phyloP scores from a whole-genome alignment of 768 basidiomycete genomes.

The Auricularia heimuer region DNA sequence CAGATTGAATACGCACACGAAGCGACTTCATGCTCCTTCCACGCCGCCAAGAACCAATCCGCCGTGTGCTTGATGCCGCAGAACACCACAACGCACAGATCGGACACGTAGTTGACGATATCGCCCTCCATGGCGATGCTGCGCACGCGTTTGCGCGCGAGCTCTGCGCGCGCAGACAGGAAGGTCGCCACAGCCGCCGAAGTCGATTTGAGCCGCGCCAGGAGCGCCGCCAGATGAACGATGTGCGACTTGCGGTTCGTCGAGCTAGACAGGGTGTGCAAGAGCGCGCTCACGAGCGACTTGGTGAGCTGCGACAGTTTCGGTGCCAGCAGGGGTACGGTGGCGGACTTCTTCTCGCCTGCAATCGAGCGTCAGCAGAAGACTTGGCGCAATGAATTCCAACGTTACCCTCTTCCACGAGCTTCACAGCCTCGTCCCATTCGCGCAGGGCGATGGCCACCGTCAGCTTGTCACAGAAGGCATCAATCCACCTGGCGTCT shows the following conservation, averaged over 20 bases:
- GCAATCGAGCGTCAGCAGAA: slow-evolving; percentile 1
- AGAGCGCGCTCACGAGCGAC: slow-evolving; percentile 57
- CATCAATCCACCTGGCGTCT: slow-evolving; percentile 79
- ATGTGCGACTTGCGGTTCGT: slow-evolving; percentile 69
- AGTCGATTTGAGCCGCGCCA: slow-evolving; percentile 66
- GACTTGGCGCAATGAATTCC: not conserved
- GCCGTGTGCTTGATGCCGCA: slow-evolving; percentile 94
- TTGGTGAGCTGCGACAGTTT: slow-evolving; percentile 61
- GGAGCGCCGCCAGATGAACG: slow-evolving; percentile 58
- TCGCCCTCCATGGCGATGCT: slow-evolving; percentile 84
- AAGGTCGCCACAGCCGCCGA: slow-evolving; percentile 77
- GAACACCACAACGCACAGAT: slow-evolving; percentile 82
- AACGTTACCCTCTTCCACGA: slow-evolving; percentile 69
- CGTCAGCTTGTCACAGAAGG: slow-evolving; percentile 85
- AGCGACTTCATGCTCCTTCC: slow-evolving; percentile 90
- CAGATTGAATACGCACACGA: slow-evolving; percentile 49
- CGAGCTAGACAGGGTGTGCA: slow-evolving; percentile 63
- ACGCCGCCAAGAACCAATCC: slow-evolving; percentile 95
- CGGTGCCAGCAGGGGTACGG: slow-evolving; percentile 39
- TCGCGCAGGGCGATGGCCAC: slow-evolving; percentile 83
- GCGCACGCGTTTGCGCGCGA: slow-evolving; percentile 68
- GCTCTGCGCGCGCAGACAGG: slow-evolving; percentile 62
- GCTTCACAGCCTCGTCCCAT: slow-evolving; percentile 77
- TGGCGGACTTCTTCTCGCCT: slow-evolving; percentile 56
- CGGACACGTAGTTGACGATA: slow-evolving; percentile 73